Evolutionary conservation across 2,329 filamentous ascomycete species (phyloP), one percentile per base, ranked within the genome.

Genomic region (Ascomycota sp.): DNA sequence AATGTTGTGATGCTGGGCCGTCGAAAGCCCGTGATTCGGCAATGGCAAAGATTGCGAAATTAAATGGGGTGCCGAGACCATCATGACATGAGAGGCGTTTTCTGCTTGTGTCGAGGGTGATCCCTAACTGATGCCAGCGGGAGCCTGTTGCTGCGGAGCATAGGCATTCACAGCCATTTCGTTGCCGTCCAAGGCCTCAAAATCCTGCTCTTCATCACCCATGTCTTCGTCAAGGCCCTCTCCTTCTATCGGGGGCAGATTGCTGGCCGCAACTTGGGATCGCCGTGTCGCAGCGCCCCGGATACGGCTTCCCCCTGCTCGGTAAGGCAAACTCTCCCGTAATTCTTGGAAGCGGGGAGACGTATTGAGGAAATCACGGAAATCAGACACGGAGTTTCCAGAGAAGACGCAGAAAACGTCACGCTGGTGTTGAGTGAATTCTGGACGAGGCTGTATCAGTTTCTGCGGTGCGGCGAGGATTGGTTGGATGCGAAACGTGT

Each of bases 401-500:
- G 85, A 94, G 51, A 98, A 98, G 31, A 98, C 89, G 46, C 89
- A 98, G 48, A 98, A 98, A 7, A 95, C 82, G 30, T 86, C 76
- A 37, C 89, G 73, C 50, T 98, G 89, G 46, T 94, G 83, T 28
- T 86, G 78, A 12, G 85, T 95, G 48, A 98, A 98, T 52, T 95
- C 89, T 73, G 32, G 10, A 31, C 15, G 15, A 17, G 15, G 15
- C 15, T 17, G 15, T 17, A 4, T 17, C 15, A 17, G 15, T 17
- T 17, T 17, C 15, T 17, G 3, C 15, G 15, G 15, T 4, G 15
- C 15, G 3, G 15, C 15, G 15, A 17, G 15, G 4, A 17, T 23
- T 11, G 3, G 3, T 23, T 23, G 22, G 22, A 11, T 3, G 22
- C 8, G 13, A 29, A 5, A 9, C 7, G 13, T 4, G 8, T 12